Conservation (phyloP, 2,329 filamentous ascomycete species). For the Fusarium proliferatum region DNA sequence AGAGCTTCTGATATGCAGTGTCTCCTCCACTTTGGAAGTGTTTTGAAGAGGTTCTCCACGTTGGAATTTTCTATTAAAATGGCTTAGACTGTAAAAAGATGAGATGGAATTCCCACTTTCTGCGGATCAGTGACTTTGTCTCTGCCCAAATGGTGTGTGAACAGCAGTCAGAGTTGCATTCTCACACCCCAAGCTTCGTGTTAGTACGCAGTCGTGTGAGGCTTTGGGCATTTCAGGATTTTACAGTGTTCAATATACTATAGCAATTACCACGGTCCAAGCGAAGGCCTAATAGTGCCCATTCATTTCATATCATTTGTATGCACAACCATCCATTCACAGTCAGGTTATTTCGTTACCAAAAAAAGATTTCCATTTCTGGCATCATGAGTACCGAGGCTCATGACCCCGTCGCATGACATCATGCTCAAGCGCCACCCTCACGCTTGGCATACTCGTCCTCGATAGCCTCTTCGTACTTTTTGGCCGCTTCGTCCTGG, state of each 20-base stretch:
- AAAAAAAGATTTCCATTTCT: constrained; percentile 5
- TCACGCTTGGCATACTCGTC: constrained; percentile 73
- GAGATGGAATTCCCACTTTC: constrained; percentile 20
- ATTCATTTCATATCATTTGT: constrained; percentile 8
- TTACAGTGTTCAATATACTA: background rate
- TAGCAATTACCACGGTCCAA: constrained; percentile 14
- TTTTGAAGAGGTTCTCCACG: constrained; percentile 14
- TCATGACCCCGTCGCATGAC: constrained; percentile 39
- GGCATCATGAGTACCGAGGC: constrained; percentile 27
- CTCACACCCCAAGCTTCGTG: constrained; percentile 18
- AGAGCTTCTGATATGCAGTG: constrained; percentile 13
- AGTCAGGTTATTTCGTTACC: constrained; percentile 15
- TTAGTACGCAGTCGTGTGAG: background rate
- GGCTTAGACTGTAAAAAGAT: constrained; percentile 9
- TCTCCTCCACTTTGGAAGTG: constrained; percentile 27
- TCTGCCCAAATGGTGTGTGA: constrained; percentile 17
- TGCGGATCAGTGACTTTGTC: constrained; percentile 4
- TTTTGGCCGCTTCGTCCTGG: constrained; percentile 56
- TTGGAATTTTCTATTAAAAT: constrained; percentile 12
- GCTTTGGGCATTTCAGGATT: background rate
- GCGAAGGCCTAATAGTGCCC: constrained; percentile 1
- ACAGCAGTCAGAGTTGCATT: background rate
- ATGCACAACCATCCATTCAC: background rate
- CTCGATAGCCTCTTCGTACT: constrained; percentile 71
- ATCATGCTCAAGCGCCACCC: constrained; percentile 64